Evolutionary conservation across 441 rosid species (phyloP), one percentile per base, ranked within the genome.

Genomic region (Arabidopsis lyrata): DNA sequence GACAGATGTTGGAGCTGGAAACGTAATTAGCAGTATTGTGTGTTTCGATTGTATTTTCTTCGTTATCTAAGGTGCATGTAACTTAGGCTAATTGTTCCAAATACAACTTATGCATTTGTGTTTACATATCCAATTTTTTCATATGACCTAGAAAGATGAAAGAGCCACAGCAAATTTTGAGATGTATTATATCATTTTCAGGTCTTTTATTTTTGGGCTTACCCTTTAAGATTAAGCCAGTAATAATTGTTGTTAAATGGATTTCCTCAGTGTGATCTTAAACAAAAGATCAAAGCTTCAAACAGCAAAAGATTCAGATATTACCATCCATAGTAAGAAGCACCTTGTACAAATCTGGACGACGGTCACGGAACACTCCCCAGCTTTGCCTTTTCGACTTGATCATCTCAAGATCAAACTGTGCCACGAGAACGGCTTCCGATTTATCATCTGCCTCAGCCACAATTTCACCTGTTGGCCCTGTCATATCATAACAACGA

Each of bases 341-440:
- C 77, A 84, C 97, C 83, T 88, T 88, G 83, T 90, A 92, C 38
- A 90, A 75, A 52, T 89, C 93, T 2, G 98, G 98, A 38, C 96
- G 86, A 0, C 92, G 90, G 78, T 95, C 98, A 55, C 95, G 92
- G 78, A 92, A 95, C 61, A 92, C 82, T 18, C 95, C 97, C 98
- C 99, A 92, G 47, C 99, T 74, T 77, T 82, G 86, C 76, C 99
- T 86, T 81, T 85, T 89, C 2, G 72, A 57, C 78, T 88, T 95
- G 67, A 92, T 86, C 81, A 76, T 83, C 24, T 82, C 90, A 2
- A 90, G 93, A 83, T 92, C 93, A 73, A 95, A 92, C 70, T 80
- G 70, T 18, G 98, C 95, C 73, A 92, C 81, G 9, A 90, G 89
- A 77, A 95, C 80, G 5, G 87, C 90, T 74, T 90, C 97, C 48